Evolutionary conservation across 1,284 basidiomycete species (phyloP).

Genomic region (Ustilago xerochloae): DNA sequence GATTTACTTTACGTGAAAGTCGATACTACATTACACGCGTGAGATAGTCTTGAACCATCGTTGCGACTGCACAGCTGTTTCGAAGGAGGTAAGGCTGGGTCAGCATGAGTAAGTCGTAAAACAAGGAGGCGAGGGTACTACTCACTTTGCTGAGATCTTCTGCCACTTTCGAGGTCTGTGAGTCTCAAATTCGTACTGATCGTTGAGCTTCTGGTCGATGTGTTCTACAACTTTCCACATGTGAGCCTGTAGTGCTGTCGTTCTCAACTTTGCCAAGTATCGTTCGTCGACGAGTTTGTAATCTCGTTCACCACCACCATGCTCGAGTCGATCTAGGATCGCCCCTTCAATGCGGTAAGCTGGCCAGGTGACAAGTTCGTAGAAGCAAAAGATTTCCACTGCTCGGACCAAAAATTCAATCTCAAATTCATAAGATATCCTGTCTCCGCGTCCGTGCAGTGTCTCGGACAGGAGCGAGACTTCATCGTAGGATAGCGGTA

Average conservation of each 20-base stretch:
- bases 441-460: neutral
- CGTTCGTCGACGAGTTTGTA: neutral
- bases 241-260: neutral
- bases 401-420: neutral
- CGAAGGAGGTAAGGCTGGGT: neutral
- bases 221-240: neutral
- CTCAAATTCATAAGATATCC: neutral
- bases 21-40: neutral
- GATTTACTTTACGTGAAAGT: neutral
- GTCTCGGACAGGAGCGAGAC: neutral
- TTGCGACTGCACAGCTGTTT: conserved; percentile 3
- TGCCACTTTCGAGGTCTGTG: conserved; percentile 2
- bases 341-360: neutral
- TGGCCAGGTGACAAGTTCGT: neutral
- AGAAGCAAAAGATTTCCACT: neutral
- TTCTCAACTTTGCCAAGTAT: neutral
- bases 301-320: neutral
- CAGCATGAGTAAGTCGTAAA: neutral
- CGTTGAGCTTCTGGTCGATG: neutral
- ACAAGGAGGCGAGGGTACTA: neutral
- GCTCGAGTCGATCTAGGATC: neutral
- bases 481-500: neutral
- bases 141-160: conserved; percentile 2
- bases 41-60: neutral
- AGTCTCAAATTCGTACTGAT: neutral